phyloP scores from a whole-genome alignment of 139 green algal genomes.

The Eudorina sp. region DNA sequence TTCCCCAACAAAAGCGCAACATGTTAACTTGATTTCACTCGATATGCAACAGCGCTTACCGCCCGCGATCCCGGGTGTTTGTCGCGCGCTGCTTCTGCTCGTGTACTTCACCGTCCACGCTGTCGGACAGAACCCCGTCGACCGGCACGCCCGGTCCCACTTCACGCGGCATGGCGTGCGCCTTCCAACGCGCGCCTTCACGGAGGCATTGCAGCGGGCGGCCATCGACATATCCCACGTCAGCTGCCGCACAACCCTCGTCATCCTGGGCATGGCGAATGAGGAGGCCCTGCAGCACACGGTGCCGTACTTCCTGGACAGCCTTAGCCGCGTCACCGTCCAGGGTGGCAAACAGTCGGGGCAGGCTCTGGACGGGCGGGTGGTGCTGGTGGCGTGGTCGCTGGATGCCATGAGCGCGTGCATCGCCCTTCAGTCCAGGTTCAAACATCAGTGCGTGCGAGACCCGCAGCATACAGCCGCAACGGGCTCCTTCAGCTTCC shows the following conservation, averaged over 20 bases:
- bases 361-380: not conserved
- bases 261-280: conserved; percentile 34
- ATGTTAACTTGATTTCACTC: too few species aligned
- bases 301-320: conserved; percentile 11
- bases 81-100: too few species aligned
- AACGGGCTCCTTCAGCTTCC: conserved; percentile 21
- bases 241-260: conserved; percentile 30
- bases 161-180: not conserved
- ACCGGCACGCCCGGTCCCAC: not conserved
- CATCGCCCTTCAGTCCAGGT: not conserved
- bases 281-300: conserved; percentile 35
- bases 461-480: conserved; percentile 22
- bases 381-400: conserved; percentile 38
- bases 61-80: too few species aligned
- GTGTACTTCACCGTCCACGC: too few species aligned
- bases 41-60: too few species aligned
- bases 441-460: conserved; percentile 30
- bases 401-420: not conserved
- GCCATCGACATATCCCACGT: conserved; percentile 20
- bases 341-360: not conserved
- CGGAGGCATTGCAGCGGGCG: not conserved
- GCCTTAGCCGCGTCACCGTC: not conserved
- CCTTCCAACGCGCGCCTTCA: conserved; percentile 16
- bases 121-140: not conserved
- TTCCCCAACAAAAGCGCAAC: too few species aligned